These are phyloP conservation scores for Fagopyrum tataricum DNA, from an alignment of 148 eudicot species.

Conservation along the genomic window DNA sequence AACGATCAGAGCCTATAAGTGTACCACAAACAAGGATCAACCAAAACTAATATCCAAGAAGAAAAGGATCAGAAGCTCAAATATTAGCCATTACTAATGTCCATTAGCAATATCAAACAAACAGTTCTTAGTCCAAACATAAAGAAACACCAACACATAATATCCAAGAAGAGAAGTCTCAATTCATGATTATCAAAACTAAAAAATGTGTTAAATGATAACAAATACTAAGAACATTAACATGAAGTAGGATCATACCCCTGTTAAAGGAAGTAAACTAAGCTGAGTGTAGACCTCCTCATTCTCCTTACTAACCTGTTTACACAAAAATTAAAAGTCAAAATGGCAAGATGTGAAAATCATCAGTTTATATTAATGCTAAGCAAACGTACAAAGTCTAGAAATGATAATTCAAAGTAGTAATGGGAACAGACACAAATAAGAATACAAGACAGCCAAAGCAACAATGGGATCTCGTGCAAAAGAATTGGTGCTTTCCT, in stretches of 20 bases:
- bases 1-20: no score
- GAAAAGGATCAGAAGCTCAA: neutral
- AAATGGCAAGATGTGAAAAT: neutral
- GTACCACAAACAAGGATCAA: no score
- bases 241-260: slow-evolving; percentile 30
- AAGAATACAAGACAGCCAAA: neutral
- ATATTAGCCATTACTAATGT: neutral
- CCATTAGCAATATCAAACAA: no score
- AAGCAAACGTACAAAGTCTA: slow-evolving; percentile 5
- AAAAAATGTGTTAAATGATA: no score
- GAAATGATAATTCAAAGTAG: neutral
- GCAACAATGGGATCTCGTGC: neutral
- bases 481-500: neutral
- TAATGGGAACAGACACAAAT: slow-evolving; percentile 4
- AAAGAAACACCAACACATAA: no score
- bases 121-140: no score
- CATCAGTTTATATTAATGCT: neutral
- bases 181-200: neutral
- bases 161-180: neutral
- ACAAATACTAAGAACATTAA: neutral
- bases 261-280: slow-evolving; percentile 56
- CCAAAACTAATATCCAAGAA: slow-evolving; percentile 22
- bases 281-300: slow-evolving; percentile 85
- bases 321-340: slow-evolving; percentile 11
- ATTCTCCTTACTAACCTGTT: slow-evolving; percentile 81